Evolutionary conservation across 176 grass and related monocot genomes (phyloP).

Genomic region (Bolboschoenus planiculmis): DNA sequence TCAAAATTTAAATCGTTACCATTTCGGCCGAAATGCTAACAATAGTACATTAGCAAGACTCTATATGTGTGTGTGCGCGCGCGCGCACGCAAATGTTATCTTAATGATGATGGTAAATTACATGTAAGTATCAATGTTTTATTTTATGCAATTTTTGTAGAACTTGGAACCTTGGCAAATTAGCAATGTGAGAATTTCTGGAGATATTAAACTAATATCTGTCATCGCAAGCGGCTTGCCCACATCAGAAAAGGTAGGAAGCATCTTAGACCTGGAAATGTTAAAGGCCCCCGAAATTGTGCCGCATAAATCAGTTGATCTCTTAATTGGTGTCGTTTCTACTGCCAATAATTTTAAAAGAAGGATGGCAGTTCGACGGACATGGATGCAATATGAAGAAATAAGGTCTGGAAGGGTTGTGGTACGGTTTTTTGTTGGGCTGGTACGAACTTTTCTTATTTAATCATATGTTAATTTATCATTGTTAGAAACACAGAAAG

Average conservation of each 20-base stretch:
- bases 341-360: constrained; percentile 94
- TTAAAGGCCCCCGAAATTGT: constrained; percentile 59
- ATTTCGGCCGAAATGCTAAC: too few relatives aligned
- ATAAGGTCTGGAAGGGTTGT: constrained; percentile 47
- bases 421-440: constrained; percentile 82
- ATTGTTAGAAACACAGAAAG: background rate
- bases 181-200: constrained; percentile 53
- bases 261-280: constrained; percentile 47
- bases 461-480: background rate
- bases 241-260: constrained; percentile 63
- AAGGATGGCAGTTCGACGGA: constrained; percentile 80
- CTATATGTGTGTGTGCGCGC: too few relatives aligned
- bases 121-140: background rate
- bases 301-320: constrained; percentile 45
- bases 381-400: constrained; percentile 91
- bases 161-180: constrained; percentile 84
- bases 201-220: constrained; percentile 71
- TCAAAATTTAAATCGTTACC: too few relatives aligned
- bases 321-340: constrained; percentile 92
- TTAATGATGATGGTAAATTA: background rate
- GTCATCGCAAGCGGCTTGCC: constrained; percentile 79
- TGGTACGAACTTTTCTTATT: constrained; percentile 40
- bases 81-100: background rate
- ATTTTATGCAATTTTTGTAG: constrained; percentile 3
- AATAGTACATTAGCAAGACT: too few relatives aligned